Evolutionary conservation across 257 asterid genomes (phyloP), one percentile per base, ranked within the genome.

Genomic region (Nicotiana tabacum): DNA sequence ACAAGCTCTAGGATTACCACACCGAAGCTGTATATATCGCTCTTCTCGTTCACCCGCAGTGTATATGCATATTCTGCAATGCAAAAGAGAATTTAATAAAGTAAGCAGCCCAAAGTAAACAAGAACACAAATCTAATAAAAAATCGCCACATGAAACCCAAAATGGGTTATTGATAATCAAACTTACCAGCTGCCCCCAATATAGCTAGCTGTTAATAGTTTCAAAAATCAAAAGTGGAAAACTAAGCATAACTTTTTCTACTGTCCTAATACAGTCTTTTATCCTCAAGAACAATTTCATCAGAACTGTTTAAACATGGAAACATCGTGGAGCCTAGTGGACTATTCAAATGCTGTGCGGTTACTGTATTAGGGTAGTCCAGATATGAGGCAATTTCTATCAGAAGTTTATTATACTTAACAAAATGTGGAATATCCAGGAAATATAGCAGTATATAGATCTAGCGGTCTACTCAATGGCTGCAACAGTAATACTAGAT

Each of bases 21-120:
- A 0, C 99, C 99, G 3, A 96, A 96, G 77, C 99, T 96, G 92
- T 94, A 96, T 29, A 87, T 93, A 67, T 96, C 99, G 48, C 99
- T 96, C 93, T 94, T 96, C 87, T 96, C 99, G 0, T 93, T 96
- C 89, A 96, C 99, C 13, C 98, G 88, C 3, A 96, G 92, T 21
- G 99, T 96, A 85, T 96, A 94, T 8, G 94, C 98, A 48, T 96
- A 96, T 83, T 96, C 98, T 96, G 94, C 84, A 90, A 86, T 5
- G 11, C 43, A 18, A 48, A 82, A 15, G 12, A 27, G 39, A 65
- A 57, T 61, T 78, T 68, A 61, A 43, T 80, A 8, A 43, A 81
- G 43, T 72, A 1, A 15, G 80, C 48, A 29, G 46, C 16, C 51
- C 4, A 29, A 51, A 53, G 46, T 8, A 29, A 51, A 76, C 16